Base-by-base conservation (phyloP, 1,284 basidiomycete species). In the Moniliophthora roreri region DNA sequence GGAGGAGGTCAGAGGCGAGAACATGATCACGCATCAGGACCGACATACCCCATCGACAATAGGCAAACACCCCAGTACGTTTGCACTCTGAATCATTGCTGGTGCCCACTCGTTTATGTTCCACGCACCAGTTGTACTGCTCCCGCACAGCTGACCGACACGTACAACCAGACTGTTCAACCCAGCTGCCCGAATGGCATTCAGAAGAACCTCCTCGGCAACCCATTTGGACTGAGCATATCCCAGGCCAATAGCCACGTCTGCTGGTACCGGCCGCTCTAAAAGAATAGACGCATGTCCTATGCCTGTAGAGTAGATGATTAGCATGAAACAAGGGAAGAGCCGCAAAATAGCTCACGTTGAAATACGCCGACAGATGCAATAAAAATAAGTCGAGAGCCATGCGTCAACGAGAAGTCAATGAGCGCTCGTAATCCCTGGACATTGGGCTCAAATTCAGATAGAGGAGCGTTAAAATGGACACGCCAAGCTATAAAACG, bases 161-260 rank as follows among this genome's bases (percentile, higher is more conserved):
- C 77, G 72, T 35, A 75, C 54, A 8, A 72, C 61, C 10, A 67
- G 56, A 0, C 64, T 56, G 9, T 52, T 38, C 7, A 75, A 54
- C 0, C 52, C 16, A 1, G 66, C 65, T 1, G 26, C 20, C 15
- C 63, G 52, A 0, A 61, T 58, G 1, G 66, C 68, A 0, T 47
- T 49, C 7, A 56, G 48, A 15, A 76, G 59, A 18, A 79, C 67
- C 23, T 65, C 58, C 59, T 79, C 75, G 1, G 69, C 65, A 2
- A 78, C 73, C 68, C 74, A 78, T 64, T 79, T 80, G 20, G 69
- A 69, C 56, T 77, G 70, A 11, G 63, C 57, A 58, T 77, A 77
- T 1, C 70, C 74, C n/a, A 59, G 52, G 1, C 70, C 70, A 15
- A 66, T 57, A 3, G 71, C 66, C 23, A 62, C 57, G 15, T 59